Evolutionary conservation across 2,329 filamentous ascomycete species (phyloP).

Genomic region (Claviceps sorghi): DNA sequence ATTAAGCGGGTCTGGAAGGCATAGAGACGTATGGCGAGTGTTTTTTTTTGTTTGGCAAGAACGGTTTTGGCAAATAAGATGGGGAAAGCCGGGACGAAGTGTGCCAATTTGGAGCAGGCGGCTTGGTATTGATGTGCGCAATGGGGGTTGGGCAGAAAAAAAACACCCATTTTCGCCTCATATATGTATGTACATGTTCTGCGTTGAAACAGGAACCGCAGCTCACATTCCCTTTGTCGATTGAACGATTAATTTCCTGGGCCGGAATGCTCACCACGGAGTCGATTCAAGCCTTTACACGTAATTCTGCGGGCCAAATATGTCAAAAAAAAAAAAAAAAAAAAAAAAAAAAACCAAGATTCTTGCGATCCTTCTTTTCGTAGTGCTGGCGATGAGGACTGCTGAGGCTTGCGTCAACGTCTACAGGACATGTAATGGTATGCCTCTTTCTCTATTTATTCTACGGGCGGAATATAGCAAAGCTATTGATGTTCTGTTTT

Average conservation of each 20-base stretch:
- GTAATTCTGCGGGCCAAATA: too few species aligned
- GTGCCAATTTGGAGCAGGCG: background rate
- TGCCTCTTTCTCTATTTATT: too few species aligned
- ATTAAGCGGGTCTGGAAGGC: slow-evolving; percentile 84
- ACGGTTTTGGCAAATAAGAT: background rate
- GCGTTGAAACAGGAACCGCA: slow-evolving; percentile 4
- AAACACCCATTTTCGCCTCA: background rate
- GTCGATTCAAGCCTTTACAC: background rate
- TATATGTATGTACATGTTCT: slow-evolving; percentile 10
- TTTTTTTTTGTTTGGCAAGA: background rate
- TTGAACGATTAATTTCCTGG: background rate
- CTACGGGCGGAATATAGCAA: too few species aligned
- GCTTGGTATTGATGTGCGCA: background rate
- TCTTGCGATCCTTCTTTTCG: too few species aligned
- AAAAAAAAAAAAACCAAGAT: too few species aligned
- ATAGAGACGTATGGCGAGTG: slow-evolving; percentile 21
- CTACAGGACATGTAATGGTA: too few species aligned
- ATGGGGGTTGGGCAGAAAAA: background rate
- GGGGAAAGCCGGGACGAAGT: background rate
- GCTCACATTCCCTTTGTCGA: slow-evolving; percentile 6
- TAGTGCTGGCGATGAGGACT: too few species aligned
- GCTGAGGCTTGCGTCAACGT: too few species aligned
- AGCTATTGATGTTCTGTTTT: too few species aligned
- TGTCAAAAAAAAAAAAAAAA: too few species aligned
- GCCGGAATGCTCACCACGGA: background rate